Base-by-base conservation (phyloP, 805 yeast genomes). In the Starmerella kuoi region DNA sequence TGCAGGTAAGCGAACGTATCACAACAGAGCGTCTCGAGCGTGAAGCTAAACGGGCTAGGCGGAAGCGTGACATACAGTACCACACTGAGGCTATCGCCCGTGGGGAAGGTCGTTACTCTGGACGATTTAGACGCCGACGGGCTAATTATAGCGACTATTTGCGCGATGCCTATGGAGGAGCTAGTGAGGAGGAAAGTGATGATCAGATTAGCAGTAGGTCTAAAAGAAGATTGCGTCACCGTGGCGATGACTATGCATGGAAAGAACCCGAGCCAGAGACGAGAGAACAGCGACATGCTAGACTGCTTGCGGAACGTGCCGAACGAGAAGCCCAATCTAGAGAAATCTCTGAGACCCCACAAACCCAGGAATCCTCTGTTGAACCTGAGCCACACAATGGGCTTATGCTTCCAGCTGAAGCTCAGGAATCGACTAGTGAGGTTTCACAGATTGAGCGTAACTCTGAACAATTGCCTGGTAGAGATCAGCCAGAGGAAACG, bases 81-180 rank as follows among this genome's bases (percentile, higher is more conserved):
- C 55, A 53, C 27, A 44, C 45, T 1, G 52, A 43, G 21, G 31
- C 43, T 37, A 45, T 49, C 20, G 47, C 54, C 4, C 45, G 46
- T 12, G 61, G 55, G 17, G 60, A 55, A 21, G 63, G 62, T 12
- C 41, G 51, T 9, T 42, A 48, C 28, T 39, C 51, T 6, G 41
- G 42, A 15, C 43, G 52, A n/a, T 26, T 44, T 11, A 40, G 52
- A 11, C 34, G 51, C 7, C 46, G 47, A 21, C 40, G 47, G 15
- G 40, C 45, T 12, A 37, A 48, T 34, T 48, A 43, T 41, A 23
- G 35, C 31, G 46, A 41, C n/a, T 31, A 43, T 21, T 28, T 47
- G 32, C 41, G 42, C 26, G 36, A 37, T n/a, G 25, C 40, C 4
- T 28, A 37, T 19, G 46, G 44, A 17, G 43, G 22, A 12, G 38